A percentile compares a stretch with the other conserved stretches of the same genome.
Conservation (phyloP, 257 asterid species). For the Solanum sparsipilum region DNA sequence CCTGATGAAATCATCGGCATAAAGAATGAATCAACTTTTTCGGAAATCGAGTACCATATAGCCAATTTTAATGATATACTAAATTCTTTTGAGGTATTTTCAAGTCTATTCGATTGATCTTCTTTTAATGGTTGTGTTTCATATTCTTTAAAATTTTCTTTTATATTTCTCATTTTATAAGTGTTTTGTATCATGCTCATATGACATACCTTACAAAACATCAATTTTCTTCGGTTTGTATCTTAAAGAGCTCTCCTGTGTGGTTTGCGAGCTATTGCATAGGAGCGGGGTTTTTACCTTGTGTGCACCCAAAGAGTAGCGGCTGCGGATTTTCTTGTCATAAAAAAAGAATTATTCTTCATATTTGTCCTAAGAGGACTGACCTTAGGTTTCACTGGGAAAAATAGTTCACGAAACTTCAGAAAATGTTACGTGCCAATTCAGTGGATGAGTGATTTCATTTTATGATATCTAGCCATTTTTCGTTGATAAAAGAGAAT, state of each 20-base stretch:
- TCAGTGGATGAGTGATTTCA: background rate
- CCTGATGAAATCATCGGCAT: conserved; percentile 86
- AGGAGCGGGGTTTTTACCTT: no score
- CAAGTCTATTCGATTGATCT: conserved; percentile 1
- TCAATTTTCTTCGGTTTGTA: background rate
- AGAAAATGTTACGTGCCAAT: background rate
- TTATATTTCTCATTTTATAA: background rate
- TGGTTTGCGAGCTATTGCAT: no score
- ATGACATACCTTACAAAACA: background rate
- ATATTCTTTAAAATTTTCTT: background rate
- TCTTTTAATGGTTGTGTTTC: background rate
- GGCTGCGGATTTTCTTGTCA: no score
- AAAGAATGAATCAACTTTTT: conserved; percentile 28
- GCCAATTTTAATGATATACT: conserved; percentile 58
- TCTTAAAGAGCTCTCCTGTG: background rate
- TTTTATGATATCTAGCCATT: background rate
- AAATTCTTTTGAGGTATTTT: conserved; percentile 64
- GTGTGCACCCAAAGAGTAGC: no score
- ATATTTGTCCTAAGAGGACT: background rate
- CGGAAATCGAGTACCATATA: conserved; percentile 55
- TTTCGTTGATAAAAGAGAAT: background rate
- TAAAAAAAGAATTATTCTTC: background rate
- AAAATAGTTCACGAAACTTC: background rate
- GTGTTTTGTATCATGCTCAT: background rate
- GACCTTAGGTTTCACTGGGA: background rate